These are phyloP conservation scores for Paecilomyces variotii DNA, from an alignment of 2,329 filamentous ascomycete genomes.

Conservation along the genomic window DNA sequence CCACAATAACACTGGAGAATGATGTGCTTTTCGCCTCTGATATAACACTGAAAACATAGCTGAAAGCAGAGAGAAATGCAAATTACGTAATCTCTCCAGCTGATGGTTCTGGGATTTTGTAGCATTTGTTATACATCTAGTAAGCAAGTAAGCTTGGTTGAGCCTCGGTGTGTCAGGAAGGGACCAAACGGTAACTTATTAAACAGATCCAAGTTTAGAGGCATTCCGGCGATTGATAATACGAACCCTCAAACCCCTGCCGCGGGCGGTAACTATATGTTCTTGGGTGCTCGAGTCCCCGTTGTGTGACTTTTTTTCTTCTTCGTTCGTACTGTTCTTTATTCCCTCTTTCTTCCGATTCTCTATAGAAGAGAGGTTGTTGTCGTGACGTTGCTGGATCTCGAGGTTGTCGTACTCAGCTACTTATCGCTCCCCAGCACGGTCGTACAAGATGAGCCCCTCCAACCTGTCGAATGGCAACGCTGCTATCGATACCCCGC, in stretches of 20 bases:
- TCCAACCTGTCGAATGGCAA: conserved; percentile 27
- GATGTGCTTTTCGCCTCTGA: neutral
- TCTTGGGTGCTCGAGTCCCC: neutral
- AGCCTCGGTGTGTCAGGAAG: neutral
- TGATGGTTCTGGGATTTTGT: neutral
- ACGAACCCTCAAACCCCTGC: neutral
- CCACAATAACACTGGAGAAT: neutral
- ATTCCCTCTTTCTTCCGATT: neutral
- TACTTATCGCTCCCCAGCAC: no score
- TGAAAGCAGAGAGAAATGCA: neutral
- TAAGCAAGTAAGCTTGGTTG: neutral
- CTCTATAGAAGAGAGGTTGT: neutral
- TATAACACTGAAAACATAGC: neutral
- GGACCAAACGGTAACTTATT: neutral
- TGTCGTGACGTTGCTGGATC: neutral
- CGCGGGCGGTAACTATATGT: neutral
- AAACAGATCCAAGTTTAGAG: neutral
- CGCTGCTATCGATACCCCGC: conserved; percentile 61
- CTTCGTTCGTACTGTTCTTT: neutral
- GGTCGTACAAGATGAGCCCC: conserved; percentile 9
- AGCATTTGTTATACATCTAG: neutral
- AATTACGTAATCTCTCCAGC: neutral
- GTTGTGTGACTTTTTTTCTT: neutral
- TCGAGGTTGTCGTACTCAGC: no score
- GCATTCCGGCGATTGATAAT: neutral